Evolutionary conservation across 179 eudicot genomes (phyloP).

Genomic region (Pouteria campechiana): DNA sequence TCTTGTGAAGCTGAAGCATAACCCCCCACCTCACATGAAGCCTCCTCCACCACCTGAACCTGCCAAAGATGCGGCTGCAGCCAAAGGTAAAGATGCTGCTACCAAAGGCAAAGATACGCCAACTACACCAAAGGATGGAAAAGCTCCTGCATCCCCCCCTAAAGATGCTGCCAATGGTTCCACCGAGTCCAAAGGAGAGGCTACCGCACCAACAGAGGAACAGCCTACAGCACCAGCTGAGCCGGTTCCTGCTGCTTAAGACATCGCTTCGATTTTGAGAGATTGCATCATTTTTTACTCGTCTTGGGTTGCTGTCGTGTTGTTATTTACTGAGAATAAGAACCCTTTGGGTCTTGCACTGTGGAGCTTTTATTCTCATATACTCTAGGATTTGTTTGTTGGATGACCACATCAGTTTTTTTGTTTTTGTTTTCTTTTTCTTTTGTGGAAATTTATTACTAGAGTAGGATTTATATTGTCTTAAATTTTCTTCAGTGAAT

Average conservation of each 20-base stretch:
- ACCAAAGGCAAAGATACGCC: slow-evolving; percentile 10
- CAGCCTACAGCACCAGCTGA: slow-evolving; percentile 23
- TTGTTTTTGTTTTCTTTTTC: no score
- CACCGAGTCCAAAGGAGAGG: slow-evolving; percentile 15
- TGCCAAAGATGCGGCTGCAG: slow-evolving; percentile 30
- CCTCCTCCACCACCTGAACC: slow-evolving; percentile 53
- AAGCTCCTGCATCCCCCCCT: slow-evolving; percentile 9
- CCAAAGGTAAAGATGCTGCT: slow-evolving; percentile 15
- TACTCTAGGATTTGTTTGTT: slow-evolving; percentile 1
- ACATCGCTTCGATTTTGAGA: neutral
- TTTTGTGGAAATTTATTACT: no score
- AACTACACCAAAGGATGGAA: slow-evolving; percentile 23
- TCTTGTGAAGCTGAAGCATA: slow-evolving; percentile 56
- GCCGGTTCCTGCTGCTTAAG: slow-evolving; percentile 11
- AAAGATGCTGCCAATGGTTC: slow-evolving; percentile 15
- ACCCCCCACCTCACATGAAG: slow-evolving; percentile 72
- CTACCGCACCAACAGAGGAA: slow-evolving; percentile 18
- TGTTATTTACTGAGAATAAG: slow-evolving; percentile 4
- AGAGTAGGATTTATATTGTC: no score
- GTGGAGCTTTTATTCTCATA: neutral
- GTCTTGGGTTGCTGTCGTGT: neutral
- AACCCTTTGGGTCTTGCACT: slow-evolving; percentile 1
- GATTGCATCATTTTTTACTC: neutral
- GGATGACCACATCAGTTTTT: no score
- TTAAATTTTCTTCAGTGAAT: no score